Evolutionary conservation across 129 eudicot genomes (phyloP), one percentile per base, ranked within the genome.

Genomic region (Apium graveolens): DNA sequence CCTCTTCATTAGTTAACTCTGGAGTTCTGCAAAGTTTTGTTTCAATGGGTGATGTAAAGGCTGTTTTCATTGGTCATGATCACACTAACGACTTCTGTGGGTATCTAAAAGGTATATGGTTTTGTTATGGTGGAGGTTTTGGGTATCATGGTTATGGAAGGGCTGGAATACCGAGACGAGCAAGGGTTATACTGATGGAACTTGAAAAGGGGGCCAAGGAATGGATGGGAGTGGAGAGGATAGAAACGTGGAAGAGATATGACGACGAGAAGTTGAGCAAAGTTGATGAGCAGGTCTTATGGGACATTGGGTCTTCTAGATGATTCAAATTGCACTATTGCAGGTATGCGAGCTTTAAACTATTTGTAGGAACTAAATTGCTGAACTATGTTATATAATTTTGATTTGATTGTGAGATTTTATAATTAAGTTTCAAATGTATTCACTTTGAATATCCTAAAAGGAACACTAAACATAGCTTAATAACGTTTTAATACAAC

Each of bases 91-190:
- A 95, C 80, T 95, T 91, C 69, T 95, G 98, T 79, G 97, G 96
- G 81, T 87, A 88, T 48, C 82, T 95, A 34, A 77, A 83, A 39
- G 96, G 96, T 24, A 78, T 95, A 70, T 91, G 97, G 98, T 95
- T 95, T 81, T 95, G 98, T 81, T 95, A 95, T 81, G 98, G 98
- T 27, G 98, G 98, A 37, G 98, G 97, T 21, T 85, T 90, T 34
- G 98, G 98, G 44, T 91, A 95, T 83, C 98, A 95, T 81, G 98
- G 92, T 21, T 95, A 95, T 85, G 98, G 98, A 41, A 73, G 75
- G 76, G 91, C 90, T 21, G 97, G 97, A 76, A 78, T 81, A 92
- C 77, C 92, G 11, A 92, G 97, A 81, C 86, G 98, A 79, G 89
- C 88, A n/a, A 80, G 97, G 74, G 86, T 95, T 31, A 86, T 95